Evolutionary conservation across 352 stramenopile species (phyloP), one percentile per base, ranked within the genome.

Genomic region (Pythium phragmitis): DNA sequence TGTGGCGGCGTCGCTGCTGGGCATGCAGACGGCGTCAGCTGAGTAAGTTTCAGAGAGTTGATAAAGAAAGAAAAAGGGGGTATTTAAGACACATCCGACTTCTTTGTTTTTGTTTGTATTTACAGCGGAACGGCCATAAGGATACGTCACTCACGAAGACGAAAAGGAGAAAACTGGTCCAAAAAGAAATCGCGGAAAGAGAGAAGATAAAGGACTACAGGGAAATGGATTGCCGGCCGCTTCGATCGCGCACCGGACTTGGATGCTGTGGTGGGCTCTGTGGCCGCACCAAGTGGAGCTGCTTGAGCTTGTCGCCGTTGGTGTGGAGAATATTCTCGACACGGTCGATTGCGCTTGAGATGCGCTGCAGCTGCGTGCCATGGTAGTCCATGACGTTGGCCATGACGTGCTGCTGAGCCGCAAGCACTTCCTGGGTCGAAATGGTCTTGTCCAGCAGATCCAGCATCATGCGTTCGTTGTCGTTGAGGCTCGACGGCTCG

Each of bases 371-470:
- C 58, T 91, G 82, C 21, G 70, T 69, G 49, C 75, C 78, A 59
- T 92, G 82, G 16, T 76, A 79, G 56, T 80, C 77, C 47, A 91
- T 84, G 42, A 90, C 69, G 41, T 74, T 73, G 26, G 79, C 79
- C 81, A 92, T 91, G 60, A 86, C 80, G 46, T 84, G 70, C 68
- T 92, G 84, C 64, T 87, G 81, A 23, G 82, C 75, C 0, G 82
- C 81, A n/a, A 92, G 72, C 48, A 92, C 78, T 57, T 89, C 80
- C 52, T 92, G 84, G 3, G 84, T 92, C 23, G 71, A 81, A 59
- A 92, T 91, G 17, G 84, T 92, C 60, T 87, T 86, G 69, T 90
- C 81, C 28, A 92, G 70, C 36, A 92, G 65, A 43, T 89, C 80
- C 55, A 90, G 68, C 68, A 92, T 79, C 74, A 89, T 77, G 60